These are phyloP conservation scores for Aspergillus pseudoviridinutans DNA, from an alignment of 2,329 filamentous ascomycete species.

Conservation along the genomic window DNA sequence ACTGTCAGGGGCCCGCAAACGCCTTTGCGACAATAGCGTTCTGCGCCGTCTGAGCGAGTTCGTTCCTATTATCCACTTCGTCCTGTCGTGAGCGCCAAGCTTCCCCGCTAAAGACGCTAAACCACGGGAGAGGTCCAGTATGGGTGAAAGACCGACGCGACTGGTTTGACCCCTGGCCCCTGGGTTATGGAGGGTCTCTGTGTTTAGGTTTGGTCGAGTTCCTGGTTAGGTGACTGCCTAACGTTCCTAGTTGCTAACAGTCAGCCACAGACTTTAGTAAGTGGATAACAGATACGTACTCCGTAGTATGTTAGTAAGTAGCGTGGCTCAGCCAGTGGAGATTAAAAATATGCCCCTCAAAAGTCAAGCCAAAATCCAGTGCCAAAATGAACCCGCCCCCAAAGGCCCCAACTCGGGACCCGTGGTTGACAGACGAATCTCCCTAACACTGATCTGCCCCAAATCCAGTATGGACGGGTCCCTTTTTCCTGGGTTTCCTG, in stretches of 20 bases:
- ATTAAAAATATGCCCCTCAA: not conserved
- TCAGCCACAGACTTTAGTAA: too few species aligned
- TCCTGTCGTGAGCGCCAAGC: slow-evolving; percentile 7
- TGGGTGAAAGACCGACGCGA: not conserved
- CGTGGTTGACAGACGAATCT: not conserved
- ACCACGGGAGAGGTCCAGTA: slow-evolving; percentile 1
- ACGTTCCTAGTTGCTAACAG: too few species aligned
- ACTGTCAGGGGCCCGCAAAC: not conserved
- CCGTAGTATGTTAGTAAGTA: too few species aligned
- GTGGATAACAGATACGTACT: too few species aligned
- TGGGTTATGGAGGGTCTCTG: not conserved
- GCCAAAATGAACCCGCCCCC: not conserved
- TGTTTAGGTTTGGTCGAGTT: not conserved
- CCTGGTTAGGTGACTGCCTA: not conserved
- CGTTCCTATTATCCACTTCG: not conserved
- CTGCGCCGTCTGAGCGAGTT: not conserved
- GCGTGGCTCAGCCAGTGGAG: not conserved
- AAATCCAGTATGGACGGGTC: not conserved
- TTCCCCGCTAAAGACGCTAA: slow-evolving; percentile 10
- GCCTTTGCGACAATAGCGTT: not conserved
- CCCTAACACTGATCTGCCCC: not conserved
- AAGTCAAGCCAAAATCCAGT: not conserved
- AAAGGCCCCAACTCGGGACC: not conserved
- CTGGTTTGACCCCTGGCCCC: not conserved
- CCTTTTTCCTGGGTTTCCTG: not conserved